phyloP scores from a whole-genome alignment of 2,329 filamentous ascomycete species.

The Penicillium sp. region DNA sequence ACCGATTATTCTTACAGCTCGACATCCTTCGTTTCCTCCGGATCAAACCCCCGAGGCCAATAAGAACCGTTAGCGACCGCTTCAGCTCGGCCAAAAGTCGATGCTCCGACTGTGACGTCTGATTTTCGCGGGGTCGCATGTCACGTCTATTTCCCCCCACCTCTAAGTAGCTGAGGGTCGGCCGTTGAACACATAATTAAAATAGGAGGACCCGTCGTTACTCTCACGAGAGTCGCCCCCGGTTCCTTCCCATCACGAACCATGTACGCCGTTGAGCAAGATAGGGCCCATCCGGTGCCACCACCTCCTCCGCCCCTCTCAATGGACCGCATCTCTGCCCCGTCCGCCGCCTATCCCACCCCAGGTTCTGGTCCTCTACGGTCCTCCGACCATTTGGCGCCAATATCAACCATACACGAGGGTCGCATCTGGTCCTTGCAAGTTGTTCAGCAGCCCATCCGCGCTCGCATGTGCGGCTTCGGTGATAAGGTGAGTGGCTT shows the following conservation, averaged over 20 bases:
- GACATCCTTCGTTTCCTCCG: not conserved
- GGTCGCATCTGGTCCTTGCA: slow-evolving; percentile 56
- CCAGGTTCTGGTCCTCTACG: slow-evolving; percentile 32
- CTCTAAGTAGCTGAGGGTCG: slow-evolving; percentile 2
- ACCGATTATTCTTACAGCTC: not conserved
- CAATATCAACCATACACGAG: slow-evolving; percentile 39
- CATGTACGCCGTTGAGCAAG: slow-evolving; percentile 38
- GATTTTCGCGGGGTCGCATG: slow-evolving; percentile 25
- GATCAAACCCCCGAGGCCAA: slow-evolving; percentile 8
- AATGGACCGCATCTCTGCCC: slow-evolving; percentile 39
- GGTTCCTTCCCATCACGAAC: slow-evolving; percentile 26
- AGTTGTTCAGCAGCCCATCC: slow-evolving; percentile 83
- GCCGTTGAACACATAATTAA: slow-evolving; percentile 6
- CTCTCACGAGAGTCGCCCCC: slow-evolving; percentile 14
- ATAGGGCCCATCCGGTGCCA: slow-evolving; percentile 34
- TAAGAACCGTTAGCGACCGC: slow-evolving; percentile 8
- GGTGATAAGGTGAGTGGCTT: slow-evolving; percentile 73
- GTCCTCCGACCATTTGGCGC: slow-evolving; percentile 34
- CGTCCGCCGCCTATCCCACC: slow-evolving; percentile 34
- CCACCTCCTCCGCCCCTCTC: slow-evolving; percentile 36
- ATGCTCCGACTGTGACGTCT: slow-evolving; percentile 28
- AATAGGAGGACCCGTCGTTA: slow-evolving; percentile 8
- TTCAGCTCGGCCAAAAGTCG: slow-evolving; percentile 19
- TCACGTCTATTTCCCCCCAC: slow-evolving; percentile 13
- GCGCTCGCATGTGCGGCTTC: slow-evolving; percentile 97